These are phyloP conservation scores for Colletotrichum gigasporum DNA, from an alignment of 2,329 filamentous ascomycete species.

Conservation along the genomic window DNA sequence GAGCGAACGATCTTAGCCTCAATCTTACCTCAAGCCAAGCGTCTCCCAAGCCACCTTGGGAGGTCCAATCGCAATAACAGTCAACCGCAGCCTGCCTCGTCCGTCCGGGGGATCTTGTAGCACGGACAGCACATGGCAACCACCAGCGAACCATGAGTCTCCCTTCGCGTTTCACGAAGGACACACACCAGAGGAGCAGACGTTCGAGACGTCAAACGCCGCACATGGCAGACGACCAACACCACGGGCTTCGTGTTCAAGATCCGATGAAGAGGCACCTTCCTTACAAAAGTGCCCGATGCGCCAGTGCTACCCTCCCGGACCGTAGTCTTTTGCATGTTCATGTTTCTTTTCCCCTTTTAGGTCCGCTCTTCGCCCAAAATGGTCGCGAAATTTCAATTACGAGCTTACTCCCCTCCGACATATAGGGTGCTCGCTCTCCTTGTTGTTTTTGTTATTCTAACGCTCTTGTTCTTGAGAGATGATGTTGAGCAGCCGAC, in stretches of 20 bases:
- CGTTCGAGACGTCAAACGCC: constrained; percentile 28
- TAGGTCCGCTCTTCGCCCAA: not conserved
- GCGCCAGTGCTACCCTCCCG: not conserved
- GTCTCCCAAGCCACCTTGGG: constrained; percentile 6
- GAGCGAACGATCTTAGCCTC: not conserved
- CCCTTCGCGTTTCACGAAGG: constrained; percentile 26
- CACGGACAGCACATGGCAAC: constrained; percentile 21
- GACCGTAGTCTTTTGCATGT: not conserved
- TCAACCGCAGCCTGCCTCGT: not conserved
- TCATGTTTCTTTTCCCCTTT: not conserved
- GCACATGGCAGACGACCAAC: constrained; percentile 15
- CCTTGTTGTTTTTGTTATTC: constrained; percentile 18
- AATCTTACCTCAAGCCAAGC: not conserved
- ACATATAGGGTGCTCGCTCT: constrained; percentile 27
- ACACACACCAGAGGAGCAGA: constrained; percentile 7
- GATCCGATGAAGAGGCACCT: constrained; percentile 10
- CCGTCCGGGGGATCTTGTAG: constrained; percentile 21
- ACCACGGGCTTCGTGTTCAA: constrained; percentile 4
- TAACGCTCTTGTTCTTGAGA: constrained; percentile 10
- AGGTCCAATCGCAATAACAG: constrained; percentile 21
- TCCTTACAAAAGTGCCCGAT: constrained; percentile 15
- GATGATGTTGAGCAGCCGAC: not conserved
- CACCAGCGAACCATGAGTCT: constrained; percentile 23
- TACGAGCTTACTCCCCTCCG: constrained; percentile 23
- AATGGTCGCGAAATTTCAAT: constrained; percentile 28